A percentile compares a stretch with the other conserved stretches of the same genome.
Evolutionary conservation across 371 early-diverging fungal species (phyloP).

Genomic region (Mucor sp.): DNA sequence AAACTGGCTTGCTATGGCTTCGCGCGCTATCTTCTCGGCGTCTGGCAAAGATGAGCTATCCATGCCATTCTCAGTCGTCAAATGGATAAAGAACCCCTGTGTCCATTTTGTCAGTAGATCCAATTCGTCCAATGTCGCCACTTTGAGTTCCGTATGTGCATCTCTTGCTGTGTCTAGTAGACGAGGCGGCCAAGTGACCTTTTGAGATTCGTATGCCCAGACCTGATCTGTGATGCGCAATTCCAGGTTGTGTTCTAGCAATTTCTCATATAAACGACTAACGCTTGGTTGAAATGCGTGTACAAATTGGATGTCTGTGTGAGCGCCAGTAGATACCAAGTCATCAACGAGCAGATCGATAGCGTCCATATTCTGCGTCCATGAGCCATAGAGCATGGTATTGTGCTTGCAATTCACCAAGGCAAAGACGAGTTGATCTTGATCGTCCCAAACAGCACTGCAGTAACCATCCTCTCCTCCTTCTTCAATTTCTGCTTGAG

Average conservation of each 20-base stretch:
- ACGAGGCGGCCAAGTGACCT: not conserved
- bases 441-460: conserved; percentile 1
- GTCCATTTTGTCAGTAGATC: not conserved
- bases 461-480: not conserved
- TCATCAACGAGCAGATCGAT: not conserved
- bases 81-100: not conserved
- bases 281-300: not conserved
- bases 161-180: not conserved
- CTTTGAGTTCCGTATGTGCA: not conserved
- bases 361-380: not conserved
- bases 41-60: not conserved
- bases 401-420: not conserved
- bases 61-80: not conserved
- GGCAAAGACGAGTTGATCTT: not conserved
- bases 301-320: not conserved
- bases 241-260: not conserved
- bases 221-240: not conserved
- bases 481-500: not conserved
- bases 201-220: not conserved
- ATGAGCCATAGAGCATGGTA: not conserved
- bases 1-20: not conserved
- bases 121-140: not conserved
- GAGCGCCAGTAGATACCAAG: not conserved
- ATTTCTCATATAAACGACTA: not conserved
- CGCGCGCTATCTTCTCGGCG: not conserved